Conservation (phyloP, 1,139 yeast species). For the Candida anutae region DNA sequence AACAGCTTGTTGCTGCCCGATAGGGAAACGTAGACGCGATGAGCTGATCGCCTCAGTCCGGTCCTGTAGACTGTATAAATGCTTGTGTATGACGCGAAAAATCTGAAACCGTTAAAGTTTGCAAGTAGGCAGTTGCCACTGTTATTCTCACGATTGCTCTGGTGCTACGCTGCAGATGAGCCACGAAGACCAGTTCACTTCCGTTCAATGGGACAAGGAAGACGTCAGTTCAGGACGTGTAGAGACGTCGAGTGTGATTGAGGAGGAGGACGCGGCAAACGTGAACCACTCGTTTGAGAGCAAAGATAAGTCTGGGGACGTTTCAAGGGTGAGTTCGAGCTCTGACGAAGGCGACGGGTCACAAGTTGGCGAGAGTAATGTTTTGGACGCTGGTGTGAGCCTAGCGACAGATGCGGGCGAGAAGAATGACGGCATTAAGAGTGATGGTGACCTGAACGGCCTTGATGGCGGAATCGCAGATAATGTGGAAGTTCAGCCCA, state of each 20-base stretch:
- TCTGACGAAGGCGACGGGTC: not conserved
- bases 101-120: no score
- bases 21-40: no score
- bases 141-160: no score
- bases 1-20: no score
- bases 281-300: no score
- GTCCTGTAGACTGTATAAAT: no score
- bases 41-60: no score
- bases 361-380: not conserved
- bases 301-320: not conserved
- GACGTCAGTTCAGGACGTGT: conserved; percentile 16
- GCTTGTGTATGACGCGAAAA: no score
- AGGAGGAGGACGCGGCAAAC: not conserved
- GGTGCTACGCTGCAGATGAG: conserved; percentile 14
- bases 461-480: not conserved
- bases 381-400: not conserved
- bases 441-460: not conserved
- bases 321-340: not conserved
- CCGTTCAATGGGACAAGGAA: conserved; percentile 52
- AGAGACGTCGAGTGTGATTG: not conserved
- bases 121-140: no score
- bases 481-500: not conserved
- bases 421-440: not conserved
- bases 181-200: conserved; percentile 46
- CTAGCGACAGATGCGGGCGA: not conserved